Evolutionary conservation across 2,329 filamentous ascomycete species (phyloP).

Genomic region (Corinectria fuckeliana): DNA sequence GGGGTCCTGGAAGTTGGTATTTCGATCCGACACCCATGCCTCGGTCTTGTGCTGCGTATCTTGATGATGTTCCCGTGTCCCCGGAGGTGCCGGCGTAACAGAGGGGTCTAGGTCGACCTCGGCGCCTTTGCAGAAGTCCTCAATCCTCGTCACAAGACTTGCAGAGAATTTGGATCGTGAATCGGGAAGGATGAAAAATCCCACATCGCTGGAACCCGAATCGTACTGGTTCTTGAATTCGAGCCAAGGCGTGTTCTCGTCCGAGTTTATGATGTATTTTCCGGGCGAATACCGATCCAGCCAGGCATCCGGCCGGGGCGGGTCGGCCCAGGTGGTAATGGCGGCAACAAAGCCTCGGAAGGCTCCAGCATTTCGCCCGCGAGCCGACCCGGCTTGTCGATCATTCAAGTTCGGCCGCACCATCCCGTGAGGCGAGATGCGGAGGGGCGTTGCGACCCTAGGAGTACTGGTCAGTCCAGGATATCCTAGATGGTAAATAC

Average conservation of each 20-base stretch:
- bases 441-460: neutral
- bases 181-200: neutral
- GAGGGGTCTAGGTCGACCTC: neutral
- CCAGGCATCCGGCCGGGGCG: neutral
- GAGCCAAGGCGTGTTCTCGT: neutral
- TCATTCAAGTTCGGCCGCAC: neutral
- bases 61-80: neutral
- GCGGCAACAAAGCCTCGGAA: neutral
- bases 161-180: neutral
- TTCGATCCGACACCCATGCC: conserved; percentile 12
- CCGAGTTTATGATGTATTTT: neutral
- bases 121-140: neutral
- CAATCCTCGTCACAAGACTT: neutral
- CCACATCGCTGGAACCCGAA: neutral
- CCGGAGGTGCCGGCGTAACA: neutral
- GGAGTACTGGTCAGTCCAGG: conserved; percentile 4
- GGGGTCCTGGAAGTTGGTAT: neutral
- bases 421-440: neutral
- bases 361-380: neutral
- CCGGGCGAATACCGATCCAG: neutral
- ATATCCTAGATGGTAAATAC: neutral
- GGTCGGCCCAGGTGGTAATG: neutral
- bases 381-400: neutral
- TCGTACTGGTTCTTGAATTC: neutral
- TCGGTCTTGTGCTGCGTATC: neutral